Conservation (phyloP, 306 rosid species). For the Cotoneaster glaucophyllus region DNA sequence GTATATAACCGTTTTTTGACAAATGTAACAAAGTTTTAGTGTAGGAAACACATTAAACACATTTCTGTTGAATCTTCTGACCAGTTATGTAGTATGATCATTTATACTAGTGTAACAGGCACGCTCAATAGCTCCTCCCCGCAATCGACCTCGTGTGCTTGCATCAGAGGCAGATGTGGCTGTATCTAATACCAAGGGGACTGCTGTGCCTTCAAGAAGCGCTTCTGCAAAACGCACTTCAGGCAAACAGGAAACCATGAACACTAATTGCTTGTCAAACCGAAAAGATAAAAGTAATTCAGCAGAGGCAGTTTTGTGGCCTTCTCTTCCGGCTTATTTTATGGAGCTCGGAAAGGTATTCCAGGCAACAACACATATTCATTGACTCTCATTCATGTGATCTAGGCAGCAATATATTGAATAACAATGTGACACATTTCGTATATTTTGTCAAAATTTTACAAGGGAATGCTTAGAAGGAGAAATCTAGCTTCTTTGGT, state of each 20-base stretch:
- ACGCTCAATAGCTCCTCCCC: conserved; percentile 23
- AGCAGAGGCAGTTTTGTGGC: conserved; percentile 50
- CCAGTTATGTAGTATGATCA: conserved; percentile 16
- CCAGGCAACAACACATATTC: background rate
- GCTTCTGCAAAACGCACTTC: conserved; percentile 33
- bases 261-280: conserved; percentile 35
- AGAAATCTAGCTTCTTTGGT: conserved; percentile 71
- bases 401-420: background rate
- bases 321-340: conserved; percentile 63
- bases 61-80: background rate
- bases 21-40: background rate
- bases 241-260: conserved; percentile 53
- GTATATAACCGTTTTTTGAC: background rate
- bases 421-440: background rate
- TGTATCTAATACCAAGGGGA: conserved; percentile 37
- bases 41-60: background rate
- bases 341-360: conserved; percentile 69
- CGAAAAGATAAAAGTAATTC: conserved; percentile 33
- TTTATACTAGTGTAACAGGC: conserved; percentile 41
- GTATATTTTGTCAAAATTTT: conserved; percentile 22
- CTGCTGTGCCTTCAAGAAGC: conserved; percentile 27
- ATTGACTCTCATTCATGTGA: background rate
- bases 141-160: conserved; percentile 36
- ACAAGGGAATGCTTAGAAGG: conserved; percentile 81
- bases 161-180: conserved; percentile 40